Percentiles rank a stretch among this genome's conserved stretches.
Conservation (phyloP, 2,329 filamentous ascomycete genomes). For the Ophiostoma sp. region DNA sequence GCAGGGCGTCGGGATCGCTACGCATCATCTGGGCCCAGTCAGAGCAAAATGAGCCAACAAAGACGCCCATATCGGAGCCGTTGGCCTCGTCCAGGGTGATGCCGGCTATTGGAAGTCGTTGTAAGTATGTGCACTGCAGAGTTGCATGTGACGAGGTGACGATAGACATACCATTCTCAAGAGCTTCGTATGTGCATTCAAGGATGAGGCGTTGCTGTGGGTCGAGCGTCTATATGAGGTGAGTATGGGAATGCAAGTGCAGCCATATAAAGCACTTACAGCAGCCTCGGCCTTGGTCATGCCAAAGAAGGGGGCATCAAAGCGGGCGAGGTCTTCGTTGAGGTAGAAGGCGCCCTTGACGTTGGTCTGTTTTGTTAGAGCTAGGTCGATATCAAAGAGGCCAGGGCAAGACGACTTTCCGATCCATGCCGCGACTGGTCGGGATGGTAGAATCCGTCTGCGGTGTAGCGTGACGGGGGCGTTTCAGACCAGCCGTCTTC, state of each 20-base stretch:
- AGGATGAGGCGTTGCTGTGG: no score
- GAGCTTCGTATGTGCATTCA: no score
- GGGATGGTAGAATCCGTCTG: background rate
- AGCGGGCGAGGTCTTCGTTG: no score
- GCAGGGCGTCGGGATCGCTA: background rate
- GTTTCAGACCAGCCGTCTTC: background rate
- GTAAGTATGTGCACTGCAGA: no score
- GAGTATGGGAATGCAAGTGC: no score
- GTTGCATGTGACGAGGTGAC: no score
- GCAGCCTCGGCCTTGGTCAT: no score
- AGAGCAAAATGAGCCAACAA: background rate
- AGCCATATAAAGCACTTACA: no score
- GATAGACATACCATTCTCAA: no score
- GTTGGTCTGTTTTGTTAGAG: background rate
- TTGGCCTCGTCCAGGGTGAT: background rate
- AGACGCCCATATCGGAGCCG: background rate
- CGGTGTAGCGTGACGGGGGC: background rate
- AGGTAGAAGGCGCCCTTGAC: background rate
- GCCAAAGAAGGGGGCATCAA: no score
- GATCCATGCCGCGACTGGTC: background rate
- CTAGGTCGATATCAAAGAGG: background rate
- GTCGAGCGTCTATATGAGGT: no score
- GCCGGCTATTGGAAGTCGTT: background rate
- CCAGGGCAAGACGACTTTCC: background rate
- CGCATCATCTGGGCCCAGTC: background rate